Evolutionary conservation across 306 rosid genomes (phyloP).

Genomic region (Ormosia semicastrata): DNA sequence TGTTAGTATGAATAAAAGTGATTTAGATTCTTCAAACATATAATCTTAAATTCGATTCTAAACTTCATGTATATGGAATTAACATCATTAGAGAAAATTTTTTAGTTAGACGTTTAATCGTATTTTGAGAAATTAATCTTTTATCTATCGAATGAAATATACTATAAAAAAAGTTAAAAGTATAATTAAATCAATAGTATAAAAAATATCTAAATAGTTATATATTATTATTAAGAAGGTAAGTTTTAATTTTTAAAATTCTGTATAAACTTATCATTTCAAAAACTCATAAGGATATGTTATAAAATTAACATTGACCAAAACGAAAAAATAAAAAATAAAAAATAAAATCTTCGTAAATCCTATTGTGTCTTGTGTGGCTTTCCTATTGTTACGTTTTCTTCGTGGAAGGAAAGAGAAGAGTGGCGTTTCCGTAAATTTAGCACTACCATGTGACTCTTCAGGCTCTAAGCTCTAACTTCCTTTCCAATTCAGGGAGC

Average conservation of each 20-base stretch:
- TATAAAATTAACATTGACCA: neutral
- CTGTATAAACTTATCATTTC: neutral
- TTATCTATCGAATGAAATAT: no score
- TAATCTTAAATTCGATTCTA: no score
- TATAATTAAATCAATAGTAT: neutral
- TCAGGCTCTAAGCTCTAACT: neutral
- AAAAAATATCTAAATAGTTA: neutral
- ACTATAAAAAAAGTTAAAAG: no score
- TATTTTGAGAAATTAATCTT: no score
- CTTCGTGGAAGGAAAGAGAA: neutral
- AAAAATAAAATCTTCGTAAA: neutral
- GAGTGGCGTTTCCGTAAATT: slow-evolving; percentile 39
- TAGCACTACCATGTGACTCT: slow-evolving; percentile 22
- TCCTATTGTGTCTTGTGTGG: neutral
- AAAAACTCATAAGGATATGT: neutral
- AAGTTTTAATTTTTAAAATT: neutral
- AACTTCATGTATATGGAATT: no score
- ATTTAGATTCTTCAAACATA: no score
- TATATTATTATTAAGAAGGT: neutral
- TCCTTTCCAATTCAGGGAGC: neutral
- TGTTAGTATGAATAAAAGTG: no score
- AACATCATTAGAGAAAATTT: no score
- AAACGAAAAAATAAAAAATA: neutral
- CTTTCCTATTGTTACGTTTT: slow-evolving; percentile 19
- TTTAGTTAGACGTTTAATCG: no score